These are phyloP conservation scores for Didymella glomerata DNA, from an alignment of 2,329 filamentous ascomycete species.

Conservation along the genomic window DNA sequence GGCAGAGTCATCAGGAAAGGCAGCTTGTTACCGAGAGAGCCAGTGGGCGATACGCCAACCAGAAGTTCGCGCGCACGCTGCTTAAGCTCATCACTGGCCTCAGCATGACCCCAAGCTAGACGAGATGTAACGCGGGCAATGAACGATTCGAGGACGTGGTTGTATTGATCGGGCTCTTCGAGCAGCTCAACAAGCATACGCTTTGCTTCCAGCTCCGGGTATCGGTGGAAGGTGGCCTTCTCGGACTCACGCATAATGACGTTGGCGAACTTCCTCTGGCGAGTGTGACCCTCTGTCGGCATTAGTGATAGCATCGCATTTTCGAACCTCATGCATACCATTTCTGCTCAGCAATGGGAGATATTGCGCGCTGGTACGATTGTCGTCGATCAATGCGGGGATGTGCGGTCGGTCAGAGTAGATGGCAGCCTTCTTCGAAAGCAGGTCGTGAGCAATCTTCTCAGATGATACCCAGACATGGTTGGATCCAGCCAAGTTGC, in stretches of 20 bases:
- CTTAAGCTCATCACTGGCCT: constrained; percentile 57
- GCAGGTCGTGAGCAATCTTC: constrained; percentile 53
- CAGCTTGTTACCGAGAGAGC: constrained; percentile 57
- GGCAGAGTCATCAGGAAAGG: constrained; percentile 57
- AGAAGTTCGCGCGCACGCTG: constrained; percentile 58
- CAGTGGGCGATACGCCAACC: constrained; percentile 57
- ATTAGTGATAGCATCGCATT: constrained; percentile 26
- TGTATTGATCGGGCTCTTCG: constrained; percentile 54
- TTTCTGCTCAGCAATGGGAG: constrained; percentile 56
- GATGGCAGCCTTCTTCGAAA: constrained; percentile 56
- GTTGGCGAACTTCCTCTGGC: constrained; percentile 57
- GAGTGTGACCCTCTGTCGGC: constrained; percentile 49
- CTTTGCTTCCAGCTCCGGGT: constrained; percentile 56
- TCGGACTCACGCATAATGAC: constrained; percentile 57
- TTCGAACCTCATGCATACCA: constrained; percentile 35
- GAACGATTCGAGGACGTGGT: constrained; percentile 56
- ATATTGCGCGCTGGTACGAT: constrained; percentile 56
- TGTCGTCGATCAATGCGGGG: constrained; percentile 55
- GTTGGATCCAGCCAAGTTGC: constrained; percentile 55
- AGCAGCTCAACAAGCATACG: constrained; percentile 57
- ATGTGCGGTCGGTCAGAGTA: constrained; percentile 59
- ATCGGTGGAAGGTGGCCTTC: constrained; percentile 52
- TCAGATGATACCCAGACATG: constrained; percentile 58
- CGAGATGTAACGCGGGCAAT: constrained; percentile 58
- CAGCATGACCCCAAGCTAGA: constrained; percentile 57